phyloP scores from a whole-genome alignment of 495 filamentous ascomycete species.

The Podospora comata region DNA sequence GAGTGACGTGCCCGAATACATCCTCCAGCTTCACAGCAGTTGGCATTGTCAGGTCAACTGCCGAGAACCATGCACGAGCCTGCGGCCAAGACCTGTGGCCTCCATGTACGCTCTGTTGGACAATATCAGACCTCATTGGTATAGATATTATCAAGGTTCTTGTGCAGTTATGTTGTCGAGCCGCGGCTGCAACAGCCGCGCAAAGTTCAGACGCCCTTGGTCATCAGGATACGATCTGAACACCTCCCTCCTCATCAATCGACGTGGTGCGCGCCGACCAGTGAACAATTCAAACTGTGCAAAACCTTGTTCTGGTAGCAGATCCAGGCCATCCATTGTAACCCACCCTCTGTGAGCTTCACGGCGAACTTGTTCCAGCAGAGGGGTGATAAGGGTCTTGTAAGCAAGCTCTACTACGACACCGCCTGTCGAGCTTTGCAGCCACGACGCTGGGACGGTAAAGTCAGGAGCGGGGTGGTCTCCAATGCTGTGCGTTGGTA shows the following conservation, averaged over 20 bases:
- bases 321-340: conserved; percentile 66
- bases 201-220: conserved; percentile 29
- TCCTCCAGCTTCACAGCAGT: not conserved
- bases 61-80: not conserved
- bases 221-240: conserved; percentile 49
- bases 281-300: conserved; percentile 77
- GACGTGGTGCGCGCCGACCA: conserved; percentile 64
- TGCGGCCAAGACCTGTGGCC: too few relatives aligned
- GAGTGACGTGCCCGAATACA: not conserved
- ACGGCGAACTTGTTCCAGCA: conserved; percentile 60
- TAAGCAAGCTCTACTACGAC: conserved; percentile 72
- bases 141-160: conserved; percentile 23
- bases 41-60: not conserved
- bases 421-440: conserved; percentile 66
- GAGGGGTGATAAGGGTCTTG: conserved; percentile 61
- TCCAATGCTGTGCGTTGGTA: conserved; percentile 61
- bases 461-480: conserved; percentile 62
- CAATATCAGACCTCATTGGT: not conserved
- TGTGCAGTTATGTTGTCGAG: conserved; percentile 33
- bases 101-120: not conserved
- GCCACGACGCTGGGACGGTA: conserved; percentile 63
- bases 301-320: conserved; percentile 72
- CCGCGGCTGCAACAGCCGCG: conserved; percentile 29
- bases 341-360: conserved; percentile 66
- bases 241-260: conserved; percentile 66